Percentiles rank a stretch among this genome's conserved stretches.
Evolutionary conservation across 108 stramenopile species (phyloP).

Genomic region (Nannochloropsis salina): DNA sequence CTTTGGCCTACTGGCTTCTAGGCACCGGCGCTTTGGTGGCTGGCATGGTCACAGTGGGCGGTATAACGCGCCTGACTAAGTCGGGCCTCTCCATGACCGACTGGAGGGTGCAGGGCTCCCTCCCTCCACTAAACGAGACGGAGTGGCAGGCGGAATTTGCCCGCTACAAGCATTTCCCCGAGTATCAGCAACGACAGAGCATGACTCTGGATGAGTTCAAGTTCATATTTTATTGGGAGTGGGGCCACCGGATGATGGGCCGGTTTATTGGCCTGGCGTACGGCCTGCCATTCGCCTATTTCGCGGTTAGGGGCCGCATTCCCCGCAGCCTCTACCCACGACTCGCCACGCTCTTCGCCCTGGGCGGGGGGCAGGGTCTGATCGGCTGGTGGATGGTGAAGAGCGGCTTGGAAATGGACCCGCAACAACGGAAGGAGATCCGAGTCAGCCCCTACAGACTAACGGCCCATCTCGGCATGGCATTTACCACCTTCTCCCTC

Average conservation of each 20-base stretch:
- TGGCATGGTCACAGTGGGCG: constrained; percentile 96
- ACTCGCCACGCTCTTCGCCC: constrained; percentile 71
- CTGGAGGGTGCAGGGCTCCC: constrained; percentile 80
- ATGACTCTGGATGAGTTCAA: constrained; percentile 99
- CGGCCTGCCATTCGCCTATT: constrained; percentile 76
- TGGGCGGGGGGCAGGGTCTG: constrained; percentile 95
- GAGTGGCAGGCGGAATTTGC: constrained; percentile 93
- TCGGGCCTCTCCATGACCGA: constrained; percentile 94
- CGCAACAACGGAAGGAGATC: constrained; percentile 74
- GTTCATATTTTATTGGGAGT: constrained; percentile 96
- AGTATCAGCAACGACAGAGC: constrained; percentile 66
- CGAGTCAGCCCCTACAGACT: constrained; percentile 91
- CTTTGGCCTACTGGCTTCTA: constrained; percentile 79
- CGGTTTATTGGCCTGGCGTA: constrained; percentile 80
- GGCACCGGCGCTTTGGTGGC: constrained; percentile 77
- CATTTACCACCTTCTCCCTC: constrained; percentile 82
- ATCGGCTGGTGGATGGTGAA: constrained; percentile 99
- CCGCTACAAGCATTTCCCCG: constrained; percentile 91
- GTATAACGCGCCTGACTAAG: constrained; percentile 89
- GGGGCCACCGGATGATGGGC: constrained; percentile 95
- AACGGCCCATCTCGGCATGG: constrained; percentile 89
- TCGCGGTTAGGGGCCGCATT: constrained; percentile 67
- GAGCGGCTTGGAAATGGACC: constrained; percentile 85
- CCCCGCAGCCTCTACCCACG: constrained; percentile 71
- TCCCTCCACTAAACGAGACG: constrained; percentile 68